These are phyloP conservation scores for Metschnikowia gelsemii DNA, from an alignment of 805 yeast genomes.

Conservation along the genomic window DNA sequence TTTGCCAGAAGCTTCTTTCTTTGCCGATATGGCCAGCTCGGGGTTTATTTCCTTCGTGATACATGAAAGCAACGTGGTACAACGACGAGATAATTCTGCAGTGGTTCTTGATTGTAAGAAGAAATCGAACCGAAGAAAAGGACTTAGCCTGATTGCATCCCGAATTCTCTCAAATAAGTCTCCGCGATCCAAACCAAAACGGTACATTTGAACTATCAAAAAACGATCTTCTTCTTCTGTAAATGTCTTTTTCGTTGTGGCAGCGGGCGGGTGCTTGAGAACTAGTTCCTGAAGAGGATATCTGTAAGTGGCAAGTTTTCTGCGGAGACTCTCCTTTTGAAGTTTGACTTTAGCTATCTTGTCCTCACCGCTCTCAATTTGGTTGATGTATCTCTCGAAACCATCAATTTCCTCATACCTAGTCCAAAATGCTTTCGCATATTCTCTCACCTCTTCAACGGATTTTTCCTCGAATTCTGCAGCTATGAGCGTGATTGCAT, in stretches of 20 bases:
- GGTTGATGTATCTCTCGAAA: slow-evolving; percentile 75
- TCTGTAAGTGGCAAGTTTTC: slow-evolving; percentile 66
- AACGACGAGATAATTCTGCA: slow-evolving; percentile 76
- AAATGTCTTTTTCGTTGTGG: slow-evolving; percentile 61
- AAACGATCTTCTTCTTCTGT: slow-evolving; percentile 91
- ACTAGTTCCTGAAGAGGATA: slow-evolving; percentile 79
- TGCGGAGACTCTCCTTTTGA: slow-evolving; percentile 77
- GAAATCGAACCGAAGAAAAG: slow-evolving; percentile 83
- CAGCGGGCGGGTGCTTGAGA: slow-evolving; percentile 70
- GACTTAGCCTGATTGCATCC: slow-evolving; percentile 68
- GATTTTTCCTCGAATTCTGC: slow-evolving; percentile 81
- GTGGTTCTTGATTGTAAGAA: slow-evolving; percentile 79
- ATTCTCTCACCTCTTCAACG: slow-evolving; percentile 72
- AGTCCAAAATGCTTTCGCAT: slow-evolving; percentile 80
- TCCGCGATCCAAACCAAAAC: slow-evolving; percentile 75
- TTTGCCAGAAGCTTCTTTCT: slow-evolving; percentile 3
- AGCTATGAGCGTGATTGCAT: slow-evolving; percentile 67
- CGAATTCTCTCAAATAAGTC: slow-evolving; percentile 78
- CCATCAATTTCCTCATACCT: slow-evolving; percentile 81
- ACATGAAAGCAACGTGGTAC: slow-evolving; percentile 72
- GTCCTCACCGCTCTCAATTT: slow-evolving; percentile 89
- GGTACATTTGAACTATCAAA: slow-evolving; percentile 72
- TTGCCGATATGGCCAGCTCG: slow-evolving; percentile 6
- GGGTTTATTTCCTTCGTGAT: slow-evolving; percentile 60
- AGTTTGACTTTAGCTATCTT: slow-evolving; percentile 59